phyloP scores from a whole-genome alignment of 306 rosid genomes.

The Abrus pulchellus region DNA sequence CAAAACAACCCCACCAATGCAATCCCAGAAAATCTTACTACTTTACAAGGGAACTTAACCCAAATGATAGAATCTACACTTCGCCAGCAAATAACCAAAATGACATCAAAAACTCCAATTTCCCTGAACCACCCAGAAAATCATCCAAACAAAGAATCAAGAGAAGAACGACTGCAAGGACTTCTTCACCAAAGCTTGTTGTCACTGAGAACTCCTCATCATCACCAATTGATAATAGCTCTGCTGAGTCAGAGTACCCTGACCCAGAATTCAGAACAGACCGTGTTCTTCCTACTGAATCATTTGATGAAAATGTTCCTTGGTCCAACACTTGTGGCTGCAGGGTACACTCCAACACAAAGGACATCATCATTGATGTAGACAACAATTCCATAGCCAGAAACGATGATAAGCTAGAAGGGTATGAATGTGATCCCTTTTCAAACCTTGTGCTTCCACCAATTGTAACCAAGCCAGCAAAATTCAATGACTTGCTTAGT shows the following conservation, averaged over 20 bases:
- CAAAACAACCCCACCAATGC: conserved; percentile 54
- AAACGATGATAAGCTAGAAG: conserved; percentile 50
- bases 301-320: conserved; percentile 48
- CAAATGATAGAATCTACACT: conserved; percentile 46
- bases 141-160: conserved; percentile 62
- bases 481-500: conserved; percentile 48
- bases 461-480: conserved; percentile 69
- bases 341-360: conserved; percentile 39
- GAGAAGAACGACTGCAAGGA: conserved; percentile 46
- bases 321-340: conserved; percentile 27
- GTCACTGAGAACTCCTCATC: conserved; percentile 50
- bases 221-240: conserved; percentile 36
- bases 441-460: conserved; percentile 71
- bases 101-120: conserved; percentile 32
- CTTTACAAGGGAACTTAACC: conserved; percentile 72
- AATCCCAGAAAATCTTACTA: conserved; percentile 83
- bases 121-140: conserved; percentile 61
- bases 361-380: conserved; percentile 71
- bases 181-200: conserved; percentile 54
- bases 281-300: conserved; percentile 65
- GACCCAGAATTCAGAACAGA: conserved; percentile 81
- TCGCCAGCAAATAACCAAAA: conserved; percentile 54
- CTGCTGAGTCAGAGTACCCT: conserved; percentile 53
- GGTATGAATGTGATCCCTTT: conserved; percentile 54
- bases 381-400: conserved; percentile 57